Base-by-base conservation (phyloP, 164 flowering plant species). In the Tetrastigma voinierianum region DNA sequence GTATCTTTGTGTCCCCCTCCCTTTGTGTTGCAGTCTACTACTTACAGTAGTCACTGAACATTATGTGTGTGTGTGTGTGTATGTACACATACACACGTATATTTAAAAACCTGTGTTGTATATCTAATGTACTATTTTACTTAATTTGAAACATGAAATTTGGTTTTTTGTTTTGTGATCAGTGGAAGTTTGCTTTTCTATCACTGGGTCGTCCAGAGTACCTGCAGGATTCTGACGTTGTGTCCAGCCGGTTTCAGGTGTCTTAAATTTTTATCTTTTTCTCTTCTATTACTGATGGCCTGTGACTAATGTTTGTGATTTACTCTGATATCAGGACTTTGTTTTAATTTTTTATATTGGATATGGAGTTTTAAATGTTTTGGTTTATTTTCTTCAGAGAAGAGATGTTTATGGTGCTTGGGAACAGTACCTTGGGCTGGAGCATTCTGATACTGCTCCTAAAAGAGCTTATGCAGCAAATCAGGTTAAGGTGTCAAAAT, bases 351-450 rank as follows among this genome's bases (percentile, higher is more conserved):
- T n/a, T 46, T 15, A 7, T 45, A 14, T 44, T 23, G 10, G 18
- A 12, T 32, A 5, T 10, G 15, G 9, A 16, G 11, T 10, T 20
- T 2, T 32, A 55, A n/a, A 55, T 25, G 17, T 45, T 46, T 18
- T 19, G 18, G 2, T 13, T 51, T 76, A 5, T 53, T 51, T 46
- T 49, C 58, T 46, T 14, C 83, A 94, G 97, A 86, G 91, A 77
- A 84, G 91, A 83, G 97, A 94, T 79, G 96, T 90, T 51, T 90
- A 94, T 83, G 97, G 97, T 47, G 95, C 97, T 64, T 94, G 98
- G 98, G 96, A 94, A 77, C 98, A 94, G 64, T 94, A 94, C 72
- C 87, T 94, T 66, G 98, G 97, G 18, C 78, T 94, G 82, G 98
- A 94, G 74, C 98, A 94, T 70, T 75, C 93, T 53, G 98, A 91